These are phyloP conservation scores for Phytophthora brassicae DNA, from an alignment of 352 stramenopile genomes.

Conservation along the genomic window DNA sequence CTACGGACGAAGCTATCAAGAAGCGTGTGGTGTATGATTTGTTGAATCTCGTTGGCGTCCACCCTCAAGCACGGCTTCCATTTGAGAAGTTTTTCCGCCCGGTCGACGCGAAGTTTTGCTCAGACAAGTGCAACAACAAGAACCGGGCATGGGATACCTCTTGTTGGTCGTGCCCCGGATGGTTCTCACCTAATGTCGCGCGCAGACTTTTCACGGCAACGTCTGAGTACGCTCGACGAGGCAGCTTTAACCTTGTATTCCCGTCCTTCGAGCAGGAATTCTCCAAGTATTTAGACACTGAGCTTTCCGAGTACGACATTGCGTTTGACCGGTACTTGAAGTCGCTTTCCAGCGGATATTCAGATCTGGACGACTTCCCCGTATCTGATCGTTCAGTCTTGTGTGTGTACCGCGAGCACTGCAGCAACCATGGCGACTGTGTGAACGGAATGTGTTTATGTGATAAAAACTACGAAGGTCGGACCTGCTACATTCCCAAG, in stretches of 20 bases:
- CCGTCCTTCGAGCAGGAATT: slow-evolving; percentile 63
- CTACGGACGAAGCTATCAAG: slow-evolving; percentile 73
- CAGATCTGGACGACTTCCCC: slow-evolving; percentile 41
- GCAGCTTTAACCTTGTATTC: slow-evolving; percentile 70
- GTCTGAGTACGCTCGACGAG: slow-evolving; percentile 69
- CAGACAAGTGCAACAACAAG: slow-evolving; percentile 62
- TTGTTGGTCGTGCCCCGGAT: slow-evolving; percentile 79
- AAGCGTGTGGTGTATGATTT: slow-evolving; percentile 63
- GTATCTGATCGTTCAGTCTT: slow-evolving; percentile 44
- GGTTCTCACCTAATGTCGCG: slow-evolving; percentile 67
- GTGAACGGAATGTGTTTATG: slow-evolving; percentile 79
- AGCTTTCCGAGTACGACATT: slow-evolving; percentile 62
- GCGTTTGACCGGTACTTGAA: slow-evolving; percentile 77
- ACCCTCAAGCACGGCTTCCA: slow-evolving; percentile 54
- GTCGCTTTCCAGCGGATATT: slow-evolving; percentile 57
- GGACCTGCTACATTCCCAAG: slow-evolving; percentile 82
- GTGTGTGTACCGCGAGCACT: slow-evolving; percentile 83
- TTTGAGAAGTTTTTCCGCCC: slow-evolving; percentile 69
- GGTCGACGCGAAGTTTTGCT: slow-evolving; percentile 50
- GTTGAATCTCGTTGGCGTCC: slow-evolving; percentile 66
- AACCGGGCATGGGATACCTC: slow-evolving; percentile 60
- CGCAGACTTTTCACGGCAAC: slow-evolving; percentile 51
- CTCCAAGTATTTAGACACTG: slow-evolving; percentile 55
- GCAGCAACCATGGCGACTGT: slow-evolving; percentile 79
- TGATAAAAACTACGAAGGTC: slow-evolving; percentile 70